Evolutionary conservation across 352 stramenopile genomes (phyloP).

Genomic region (Paralagenidium karlingii): DNA sequence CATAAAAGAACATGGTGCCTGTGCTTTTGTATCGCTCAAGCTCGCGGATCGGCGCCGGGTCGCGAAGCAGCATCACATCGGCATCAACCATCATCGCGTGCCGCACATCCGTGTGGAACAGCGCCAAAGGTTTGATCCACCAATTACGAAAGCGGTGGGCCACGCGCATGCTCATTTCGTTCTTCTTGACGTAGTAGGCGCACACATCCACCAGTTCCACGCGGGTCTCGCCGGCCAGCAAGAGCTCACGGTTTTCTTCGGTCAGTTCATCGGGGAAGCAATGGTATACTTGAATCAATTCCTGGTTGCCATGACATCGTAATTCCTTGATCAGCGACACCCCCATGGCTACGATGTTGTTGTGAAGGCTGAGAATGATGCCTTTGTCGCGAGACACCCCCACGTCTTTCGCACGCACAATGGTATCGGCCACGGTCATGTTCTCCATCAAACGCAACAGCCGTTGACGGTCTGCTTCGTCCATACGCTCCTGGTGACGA

Average conservation of each 20-base stretch:
- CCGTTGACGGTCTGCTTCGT: no score
- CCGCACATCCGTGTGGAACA: constrained; percentile 7
- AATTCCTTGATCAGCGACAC: constrained; percentile 17
- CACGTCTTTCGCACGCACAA: no score
- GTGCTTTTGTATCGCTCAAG: constrained; percentile 5
- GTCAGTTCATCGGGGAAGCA: constrained; percentile 21
- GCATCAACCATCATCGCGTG: constrained; percentile 10
- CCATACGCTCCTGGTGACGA: no score
- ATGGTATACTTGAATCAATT: constrained; percentile 26
- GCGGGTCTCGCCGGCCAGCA: not conserved
- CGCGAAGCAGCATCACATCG: constrained; percentile 8
- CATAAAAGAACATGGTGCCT: constrained; percentile 7
- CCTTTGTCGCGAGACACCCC: no score
- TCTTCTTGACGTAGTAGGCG: constrained; percentile 6
- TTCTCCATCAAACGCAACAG: no score
- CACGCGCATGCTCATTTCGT: not conserved
- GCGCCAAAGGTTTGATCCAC: constrained; percentile 13
- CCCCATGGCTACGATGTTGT: constrained; percentile 14
- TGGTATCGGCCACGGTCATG: no score
- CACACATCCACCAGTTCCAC: constrained; percentile 11
- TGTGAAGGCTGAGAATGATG: constrained; percentile 20
- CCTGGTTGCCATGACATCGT: constrained; percentile 9
- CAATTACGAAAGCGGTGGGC: constrained; percentile 9
- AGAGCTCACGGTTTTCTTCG: not conserved
- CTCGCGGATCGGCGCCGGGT: constrained; percentile 8